A percentile compares a stretch with the other conserved stretches of the same genome.
Evolutionary conservation across 176 grass and related monocot species (phyloP).

Genomic region (Juncus inflexus): DNA sequence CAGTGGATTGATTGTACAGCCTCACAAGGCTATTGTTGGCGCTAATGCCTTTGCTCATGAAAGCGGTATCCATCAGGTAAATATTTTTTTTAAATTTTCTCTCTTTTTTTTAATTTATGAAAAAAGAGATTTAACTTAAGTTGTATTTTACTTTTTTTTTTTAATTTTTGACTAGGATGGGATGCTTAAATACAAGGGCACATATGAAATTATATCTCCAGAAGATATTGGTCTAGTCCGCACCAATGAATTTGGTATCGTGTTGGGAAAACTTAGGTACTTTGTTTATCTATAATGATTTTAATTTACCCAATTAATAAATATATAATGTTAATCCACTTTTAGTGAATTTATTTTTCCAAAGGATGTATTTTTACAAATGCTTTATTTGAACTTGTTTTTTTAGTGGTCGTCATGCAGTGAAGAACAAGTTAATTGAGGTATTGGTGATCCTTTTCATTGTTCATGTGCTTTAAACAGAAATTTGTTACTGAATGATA

Average conservation of each 20-base stretch:
- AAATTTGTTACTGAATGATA: slow-evolving; percentile 6
- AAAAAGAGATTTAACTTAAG: neutral
- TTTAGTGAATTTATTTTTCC: neutral
- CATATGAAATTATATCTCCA: slow-evolving; percentile 97
- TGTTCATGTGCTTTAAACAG: slow-evolving; percentile 6
- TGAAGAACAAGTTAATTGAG: slow-evolving; percentile 82
- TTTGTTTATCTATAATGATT: neutral
- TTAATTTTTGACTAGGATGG: slow-evolving; percentile 67
- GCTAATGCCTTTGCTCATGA: slow-evolving; percentile 99
- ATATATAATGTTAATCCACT: neutral
- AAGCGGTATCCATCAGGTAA: slow-evolving; percentile 99
- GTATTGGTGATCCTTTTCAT: slow-evolving; percentile 39
- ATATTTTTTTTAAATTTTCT: slow-evolving; percentile 4
- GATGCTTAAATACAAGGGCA: slow-evolving; percentile 96
- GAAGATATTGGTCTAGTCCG: slow-evolving; percentile 92
- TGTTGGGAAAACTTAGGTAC: slow-evolving; percentile 97
- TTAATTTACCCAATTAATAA: neutral
- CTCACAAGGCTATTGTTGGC: slow-evolving; percentile 99
- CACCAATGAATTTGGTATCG: slow-evolving; percentile 91
- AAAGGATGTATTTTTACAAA: neutral
- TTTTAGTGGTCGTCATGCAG: slow-evolving; percentile 90
- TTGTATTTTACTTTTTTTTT: neutral
- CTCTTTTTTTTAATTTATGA: neutral
- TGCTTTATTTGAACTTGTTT: neutral
- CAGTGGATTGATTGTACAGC: slow-evolving; percentile 83